Conservation (phyloP, 2,329 filamentous ascomycete species). For the Trichoderma sp. region DNA sequence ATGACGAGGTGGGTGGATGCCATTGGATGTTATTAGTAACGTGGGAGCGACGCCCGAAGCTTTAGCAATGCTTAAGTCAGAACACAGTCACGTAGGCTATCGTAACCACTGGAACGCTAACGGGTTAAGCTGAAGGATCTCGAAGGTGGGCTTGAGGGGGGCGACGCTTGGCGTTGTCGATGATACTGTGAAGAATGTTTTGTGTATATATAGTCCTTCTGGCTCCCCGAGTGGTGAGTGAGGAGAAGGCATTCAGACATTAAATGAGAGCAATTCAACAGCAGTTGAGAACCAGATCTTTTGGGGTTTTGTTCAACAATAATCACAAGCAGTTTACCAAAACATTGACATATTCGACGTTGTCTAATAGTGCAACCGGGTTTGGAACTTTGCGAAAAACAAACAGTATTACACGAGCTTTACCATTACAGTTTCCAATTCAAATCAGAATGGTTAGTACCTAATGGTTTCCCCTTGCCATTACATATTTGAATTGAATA, state of each 20-base stretch:
- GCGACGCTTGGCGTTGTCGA: slow-evolving; percentile 31
- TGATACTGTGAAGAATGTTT: slow-evolving; percentile 40
- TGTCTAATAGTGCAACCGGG: not conserved
- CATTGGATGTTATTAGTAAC: not conserved
- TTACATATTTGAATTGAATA: not conserved
- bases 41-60: not conserved
- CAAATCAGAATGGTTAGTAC: slow-evolving; percentile 13
- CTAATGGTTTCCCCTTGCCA: not conserved
- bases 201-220: not conserved
- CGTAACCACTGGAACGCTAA: not conserved
- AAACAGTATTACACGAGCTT: not conserved
- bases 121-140: slow-evolving; percentile 23
- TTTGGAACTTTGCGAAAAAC: not conserved
- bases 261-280: slow-evolving; percentile 9
- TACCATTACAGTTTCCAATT: not conserved
- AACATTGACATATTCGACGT: not conserved
- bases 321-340: not conserved
- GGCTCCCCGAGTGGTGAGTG: not conserved
- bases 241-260: not conserved
- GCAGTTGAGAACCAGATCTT: not conserved
- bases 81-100: not conserved
- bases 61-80: slow-evolving; percentile 18
- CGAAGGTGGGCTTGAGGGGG: not conserved
- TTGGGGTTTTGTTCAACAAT: not conserved
- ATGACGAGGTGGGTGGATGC: not conserved